phyloP scores from a whole-genome alignment of 768 basidiomycete species.

The Boletales sp. region DNA sequence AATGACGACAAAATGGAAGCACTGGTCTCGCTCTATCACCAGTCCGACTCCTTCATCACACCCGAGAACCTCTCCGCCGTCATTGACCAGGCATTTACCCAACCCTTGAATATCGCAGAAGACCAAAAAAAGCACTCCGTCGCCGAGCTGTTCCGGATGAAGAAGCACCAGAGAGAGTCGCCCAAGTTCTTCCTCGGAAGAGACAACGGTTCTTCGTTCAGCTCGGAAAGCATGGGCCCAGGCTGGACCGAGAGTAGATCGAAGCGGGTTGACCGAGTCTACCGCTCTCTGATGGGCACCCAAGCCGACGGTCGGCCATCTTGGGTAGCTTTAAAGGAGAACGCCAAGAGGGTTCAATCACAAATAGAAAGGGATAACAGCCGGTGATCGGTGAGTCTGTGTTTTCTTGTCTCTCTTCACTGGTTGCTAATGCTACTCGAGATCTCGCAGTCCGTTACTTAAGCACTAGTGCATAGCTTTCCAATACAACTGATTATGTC shows the following conservation, averaged over 20 bases:
- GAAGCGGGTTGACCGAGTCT: slow-evolving; percentile 23
- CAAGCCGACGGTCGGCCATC: slow-evolving; percentile 30
- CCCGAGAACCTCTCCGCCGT: slow-evolving; percentile 58
- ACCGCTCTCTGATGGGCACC: slow-evolving; percentile 26
- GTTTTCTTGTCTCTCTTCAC: not conserved
- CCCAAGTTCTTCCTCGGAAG: slow-evolving; percentile 29
- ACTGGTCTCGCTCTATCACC: slow-evolving; percentile 76
- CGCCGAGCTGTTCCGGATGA: slow-evolving; percentile 17
- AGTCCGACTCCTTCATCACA: slow-evolving; percentile 68
- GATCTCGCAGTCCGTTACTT: too few species aligned
- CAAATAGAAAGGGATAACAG: slow-evolving; percentile 16
- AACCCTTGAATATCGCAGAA: slow-evolving; percentile 12
- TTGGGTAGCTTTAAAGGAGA: slow-evolving; percentile 32
- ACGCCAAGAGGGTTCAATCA: slow-evolving; percentile 14
- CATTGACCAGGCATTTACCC: slow-evolving; percentile 63
- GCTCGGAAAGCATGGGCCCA: slow-evolving; percentile 27
- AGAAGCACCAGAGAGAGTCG: slow-evolving; percentile 1
- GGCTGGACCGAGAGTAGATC: slow-evolving; percentile 28
- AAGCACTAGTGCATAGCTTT: not conserved
- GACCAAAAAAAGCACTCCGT: slow-evolving; percentile 15
- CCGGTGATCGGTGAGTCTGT: slow-evolving; percentile 3
- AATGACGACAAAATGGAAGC: slow-evolving; percentile 53
- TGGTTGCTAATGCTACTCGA: slow-evolving; percentile 1
- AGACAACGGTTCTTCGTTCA: slow-evolving; percentile 10
- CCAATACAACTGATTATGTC: not conserved